Conservation (phyloP, 2,329 filamentous ascomycete genomes). For the Cephalotrichum gorgonifer region DNA sequence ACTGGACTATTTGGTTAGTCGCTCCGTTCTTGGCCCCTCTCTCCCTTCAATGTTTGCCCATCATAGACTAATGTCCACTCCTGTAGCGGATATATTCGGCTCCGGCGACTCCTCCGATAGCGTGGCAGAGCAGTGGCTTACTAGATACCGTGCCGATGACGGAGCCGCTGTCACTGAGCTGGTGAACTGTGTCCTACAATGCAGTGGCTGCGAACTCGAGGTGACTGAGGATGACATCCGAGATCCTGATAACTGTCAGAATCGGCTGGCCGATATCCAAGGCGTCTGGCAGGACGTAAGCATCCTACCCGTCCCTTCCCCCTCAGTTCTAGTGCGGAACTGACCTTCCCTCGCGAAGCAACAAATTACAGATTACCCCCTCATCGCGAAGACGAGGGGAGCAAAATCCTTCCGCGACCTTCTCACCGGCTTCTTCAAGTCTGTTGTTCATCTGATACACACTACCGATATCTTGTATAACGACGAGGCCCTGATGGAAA, state of each 20-base stretch:
- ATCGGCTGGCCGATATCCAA: slow-evolving; percentile 73
- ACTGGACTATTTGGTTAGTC: slow-evolving; percentile 45
- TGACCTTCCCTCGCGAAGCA: slow-evolving; percentile 28
- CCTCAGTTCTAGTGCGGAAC: not conserved
- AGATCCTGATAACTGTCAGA: slow-evolving; percentile 78
- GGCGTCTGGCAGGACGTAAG: slow-evolving; percentile 71
- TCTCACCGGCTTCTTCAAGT: slow-evolving; percentile 68
- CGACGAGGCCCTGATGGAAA: slow-evolving; percentile 70
- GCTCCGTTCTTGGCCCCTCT: not conserved
- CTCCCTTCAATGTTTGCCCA: not conserved
- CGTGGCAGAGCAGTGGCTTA: slow-evolving; percentile 50
- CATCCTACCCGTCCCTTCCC: slow-evolving; percentile 5
- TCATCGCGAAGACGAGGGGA: slow-evolving; percentile 72
- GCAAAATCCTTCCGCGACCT: slow-evolving; percentile 68
- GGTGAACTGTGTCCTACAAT: slow-evolving; percentile 56
- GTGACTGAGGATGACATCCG: slow-evolving; percentile 76
- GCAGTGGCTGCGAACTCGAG: slow-evolving; percentile 70
- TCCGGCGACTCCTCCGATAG: slow-evolving; percentile 45
- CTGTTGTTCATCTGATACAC: slow-evolving; percentile 68
- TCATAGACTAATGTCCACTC: not conserved
- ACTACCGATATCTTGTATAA: slow-evolving; percentile 74
- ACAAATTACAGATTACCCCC: slow-evolving; percentile 81
- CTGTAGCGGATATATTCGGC: slow-evolving; percentile 50
- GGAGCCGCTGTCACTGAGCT: slow-evolving; percentile 48
- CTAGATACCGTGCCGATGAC: slow-evolving; percentile 44